These are phyloP conservation scores for Eucalyptus erythrocorys DNA, from an alignment of 345 rosid species.

Conservation along the genomic window DNA sequence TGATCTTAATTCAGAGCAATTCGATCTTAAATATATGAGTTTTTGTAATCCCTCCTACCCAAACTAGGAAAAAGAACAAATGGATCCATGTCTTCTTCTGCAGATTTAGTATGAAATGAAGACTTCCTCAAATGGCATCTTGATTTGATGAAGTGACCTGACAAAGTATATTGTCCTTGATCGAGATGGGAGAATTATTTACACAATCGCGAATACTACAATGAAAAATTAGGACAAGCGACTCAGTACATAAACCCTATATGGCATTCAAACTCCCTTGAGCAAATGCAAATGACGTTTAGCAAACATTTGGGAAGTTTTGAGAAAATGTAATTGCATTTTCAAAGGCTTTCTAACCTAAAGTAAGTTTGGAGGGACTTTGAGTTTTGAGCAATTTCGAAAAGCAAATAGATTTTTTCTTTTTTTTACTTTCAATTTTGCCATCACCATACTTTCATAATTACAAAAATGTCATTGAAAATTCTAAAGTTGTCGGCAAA, in stretches of 20 bases:
- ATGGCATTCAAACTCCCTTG: background rate
- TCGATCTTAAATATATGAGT: background rate
- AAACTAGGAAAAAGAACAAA: background rate
- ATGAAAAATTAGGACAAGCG: background rate
- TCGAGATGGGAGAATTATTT: background rate
- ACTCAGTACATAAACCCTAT: background rate
- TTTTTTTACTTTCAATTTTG: no score
- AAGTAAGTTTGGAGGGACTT: rapidly evolving
- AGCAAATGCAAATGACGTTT: background rate
- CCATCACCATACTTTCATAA: background rate
- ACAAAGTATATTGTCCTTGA: background rate
- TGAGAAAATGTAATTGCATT: background rate
- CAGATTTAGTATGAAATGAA: background rate
- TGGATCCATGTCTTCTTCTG: background rate
- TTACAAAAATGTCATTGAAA: background rate
- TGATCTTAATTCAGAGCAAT: background rate
- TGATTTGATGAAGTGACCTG: background rate
- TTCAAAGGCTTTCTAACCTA: background rate
- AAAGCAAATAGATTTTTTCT: no score
- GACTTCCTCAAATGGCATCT: background rate
- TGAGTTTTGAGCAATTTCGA: background rate
- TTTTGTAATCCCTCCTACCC: background rate
- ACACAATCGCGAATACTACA: rapidly evolving
- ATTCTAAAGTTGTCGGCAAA: background rate
- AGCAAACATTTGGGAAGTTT: background rate